Evolutionary conservation across 805 yeast species (phyloP), one percentile per base, ranked within the genome.

Genomic region (Yarrowia keelungensis): DNA sequence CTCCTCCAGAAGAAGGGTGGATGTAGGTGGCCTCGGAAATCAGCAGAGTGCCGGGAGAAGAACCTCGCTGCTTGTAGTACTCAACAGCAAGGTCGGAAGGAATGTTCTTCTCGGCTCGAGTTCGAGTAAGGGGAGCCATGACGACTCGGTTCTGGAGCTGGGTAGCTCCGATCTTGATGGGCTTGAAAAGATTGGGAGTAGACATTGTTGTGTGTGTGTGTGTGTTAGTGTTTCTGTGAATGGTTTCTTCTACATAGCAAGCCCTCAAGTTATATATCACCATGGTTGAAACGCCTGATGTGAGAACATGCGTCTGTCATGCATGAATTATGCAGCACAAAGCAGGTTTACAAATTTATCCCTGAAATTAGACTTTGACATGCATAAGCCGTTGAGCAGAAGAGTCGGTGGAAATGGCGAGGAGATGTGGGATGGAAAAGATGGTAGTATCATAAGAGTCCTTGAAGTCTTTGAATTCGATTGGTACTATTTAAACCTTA

Each of bases 11-110:
- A 16, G 50, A 42, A 15, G 61, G 68, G n/a, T 85, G 78, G 16
- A 82, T 81, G 72, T 80, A 81, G 0, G 89, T 83, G n/a, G 87
- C 91, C 75, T 89, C 92, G 10, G 89, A 78, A 71, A 86, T 83
- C 32, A 88, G 71, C 71, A 89, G 76, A 19, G 90, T 83, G 16
- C 92, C 92, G 32, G 85, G 83, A 69, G 78, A 77, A 65, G 78
- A 73, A 0, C 91, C 82, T 72, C 91, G 81, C 73, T 86, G 85
- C 42, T 75, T 79, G 74, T 89, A 89, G 75, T 88, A 87, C 70
- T 82, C 79, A 15, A 77, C 75, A 70, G 82, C 79, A 69, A 84
- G 79, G 45, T 83, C 85, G 4, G 82, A 78, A 10, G 87, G 84
- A 53, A 78, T 76, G 54, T 71, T 72, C 5, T 72, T 72, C 4